Percentiles rank a stretch among this genome's conserved stretches.
These are phyloP conservation scores for Umbelopsis sp. DNA, from an alignment of 371 early-diverging fungal genomes.

Conservation along the genomic window DNA sequence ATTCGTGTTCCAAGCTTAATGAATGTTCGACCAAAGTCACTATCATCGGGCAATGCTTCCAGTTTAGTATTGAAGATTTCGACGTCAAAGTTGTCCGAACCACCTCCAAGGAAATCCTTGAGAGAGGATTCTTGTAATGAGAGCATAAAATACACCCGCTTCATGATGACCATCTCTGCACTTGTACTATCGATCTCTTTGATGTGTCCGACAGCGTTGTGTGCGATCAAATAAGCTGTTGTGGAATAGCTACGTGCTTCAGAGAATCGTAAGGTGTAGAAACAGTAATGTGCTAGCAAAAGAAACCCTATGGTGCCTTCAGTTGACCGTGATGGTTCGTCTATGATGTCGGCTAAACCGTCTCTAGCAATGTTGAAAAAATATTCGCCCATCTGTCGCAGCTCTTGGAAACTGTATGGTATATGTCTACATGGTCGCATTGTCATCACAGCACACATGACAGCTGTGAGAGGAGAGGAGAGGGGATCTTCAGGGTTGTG, in stretches of 20 bases:
- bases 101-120: background rate
- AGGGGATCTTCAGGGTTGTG: background rate
- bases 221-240: background rate
- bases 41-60: background rate
- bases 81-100: background rate
- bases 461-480: background rate
- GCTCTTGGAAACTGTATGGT: background rate
- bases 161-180: background rate
- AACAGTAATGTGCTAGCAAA: background rate
- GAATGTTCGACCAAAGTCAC: background rate
- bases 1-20: background rate
- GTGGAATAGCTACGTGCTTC: constrained; percentile 2
- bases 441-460: background rate
- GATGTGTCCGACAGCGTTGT: background rate
- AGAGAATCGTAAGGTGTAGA: constrained; percentile 3
- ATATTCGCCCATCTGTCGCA: constrained; percentile 10
- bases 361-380: constrained; percentile 2
- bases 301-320: background rate
- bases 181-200: background rate
- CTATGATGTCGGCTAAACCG: background rate
- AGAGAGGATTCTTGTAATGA: constrained; percentile 3
- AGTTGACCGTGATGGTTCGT: background rate
- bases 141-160: background rate
- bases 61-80: background rate
- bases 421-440: background rate